phyloP scores from a whole-genome alignment of 345 rosid species.

The Clarkia xantiana region DNA sequence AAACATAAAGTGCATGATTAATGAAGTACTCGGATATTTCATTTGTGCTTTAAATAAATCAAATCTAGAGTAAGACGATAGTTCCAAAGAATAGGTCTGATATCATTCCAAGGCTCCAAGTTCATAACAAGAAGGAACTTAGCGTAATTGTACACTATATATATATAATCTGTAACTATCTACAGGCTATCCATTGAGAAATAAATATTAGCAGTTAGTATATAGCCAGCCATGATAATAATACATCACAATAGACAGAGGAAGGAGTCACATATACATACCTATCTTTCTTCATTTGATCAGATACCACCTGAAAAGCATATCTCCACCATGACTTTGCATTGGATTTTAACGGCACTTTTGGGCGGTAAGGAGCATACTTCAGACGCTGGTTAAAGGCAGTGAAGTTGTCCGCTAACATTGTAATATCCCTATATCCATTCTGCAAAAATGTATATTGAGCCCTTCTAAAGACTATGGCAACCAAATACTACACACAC shows the following conservation, averaged over 20 bases:
- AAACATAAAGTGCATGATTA: neutral
- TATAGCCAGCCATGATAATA: neutral
- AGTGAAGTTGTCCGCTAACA: constrained; percentile 86
- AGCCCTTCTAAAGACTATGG: constrained; percentile 13
- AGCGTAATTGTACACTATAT: too few species aligned
- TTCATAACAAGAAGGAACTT: too few species aligned
- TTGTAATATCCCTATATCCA: constrained; percentile 72
- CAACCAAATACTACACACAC: constrained; percentile 8
- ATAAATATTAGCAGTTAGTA: too few species aligned
- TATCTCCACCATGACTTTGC: constrained; percentile 96
- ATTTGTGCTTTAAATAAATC: too few species aligned
- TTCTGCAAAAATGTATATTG: constrained; percentile 45
- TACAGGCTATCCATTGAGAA: too few species aligned
- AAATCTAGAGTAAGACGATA: too few species aligned
- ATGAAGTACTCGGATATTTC: too few species aligned
- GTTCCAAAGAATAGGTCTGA: too few species aligned
- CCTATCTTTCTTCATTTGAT: constrained; percentile 80
- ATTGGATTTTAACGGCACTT: constrained; percentile 46
- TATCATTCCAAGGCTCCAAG: too few species aligned
- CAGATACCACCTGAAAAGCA: constrained; percentile 71
- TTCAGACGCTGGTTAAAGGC: constrained; percentile 79
- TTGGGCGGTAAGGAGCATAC: constrained; percentile 82
- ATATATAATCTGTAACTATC: too few species aligned
- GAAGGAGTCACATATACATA: constrained; percentile 14
- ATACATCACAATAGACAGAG: neutral